These are phyloP conservation scores for Cryptosporidium sp. DNA, from an alignment of 169 alveolate species.

Conservation along the genomic window DNA sequence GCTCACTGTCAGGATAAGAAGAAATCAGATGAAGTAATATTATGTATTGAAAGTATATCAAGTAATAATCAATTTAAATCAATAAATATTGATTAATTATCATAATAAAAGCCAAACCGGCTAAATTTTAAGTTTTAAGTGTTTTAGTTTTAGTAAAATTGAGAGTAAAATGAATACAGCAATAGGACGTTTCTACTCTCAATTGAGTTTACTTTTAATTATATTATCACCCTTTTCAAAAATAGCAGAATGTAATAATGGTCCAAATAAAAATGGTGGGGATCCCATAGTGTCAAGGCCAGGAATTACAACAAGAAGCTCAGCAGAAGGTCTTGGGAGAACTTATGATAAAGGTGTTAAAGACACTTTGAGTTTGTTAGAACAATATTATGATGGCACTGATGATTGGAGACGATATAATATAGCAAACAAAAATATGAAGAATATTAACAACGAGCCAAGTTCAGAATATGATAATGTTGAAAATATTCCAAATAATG, in stretches of 20 bases:
- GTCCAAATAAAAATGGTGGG: background rate
- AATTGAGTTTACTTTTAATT: conserved; percentile 2
- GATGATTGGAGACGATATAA: conserved; percentile 60
- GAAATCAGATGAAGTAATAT: background rate
- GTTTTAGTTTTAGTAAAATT: background rate
- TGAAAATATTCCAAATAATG: background rate
- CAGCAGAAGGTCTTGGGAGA: conserved; percentile 69
- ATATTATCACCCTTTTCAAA: background rate
- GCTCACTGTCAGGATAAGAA: background rate
- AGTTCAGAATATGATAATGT: background rate
- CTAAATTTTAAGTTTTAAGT: background rate
- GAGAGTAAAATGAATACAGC: background rate
- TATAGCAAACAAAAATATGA: conserved; percentile 10
- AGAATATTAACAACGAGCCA: background rate
- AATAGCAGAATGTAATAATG: background rate
- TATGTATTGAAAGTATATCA: background rate
- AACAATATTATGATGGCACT: conserved; percentile 51
- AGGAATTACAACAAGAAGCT: conserved; percentile 59
- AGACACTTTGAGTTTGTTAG: conserved; percentile 34
- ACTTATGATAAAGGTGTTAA: conserved; percentile 72
- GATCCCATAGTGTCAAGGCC: conserved; percentile 26
- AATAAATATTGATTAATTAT: background rate
- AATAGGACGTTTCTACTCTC: background rate
- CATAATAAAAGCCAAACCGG: background rate
- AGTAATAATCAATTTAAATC: background rate